Evolutionary conservation across 257 asterid species (phyloP), one percentile per base, ranked within the genome.

Genomic region (Striga asiatica): DNA sequence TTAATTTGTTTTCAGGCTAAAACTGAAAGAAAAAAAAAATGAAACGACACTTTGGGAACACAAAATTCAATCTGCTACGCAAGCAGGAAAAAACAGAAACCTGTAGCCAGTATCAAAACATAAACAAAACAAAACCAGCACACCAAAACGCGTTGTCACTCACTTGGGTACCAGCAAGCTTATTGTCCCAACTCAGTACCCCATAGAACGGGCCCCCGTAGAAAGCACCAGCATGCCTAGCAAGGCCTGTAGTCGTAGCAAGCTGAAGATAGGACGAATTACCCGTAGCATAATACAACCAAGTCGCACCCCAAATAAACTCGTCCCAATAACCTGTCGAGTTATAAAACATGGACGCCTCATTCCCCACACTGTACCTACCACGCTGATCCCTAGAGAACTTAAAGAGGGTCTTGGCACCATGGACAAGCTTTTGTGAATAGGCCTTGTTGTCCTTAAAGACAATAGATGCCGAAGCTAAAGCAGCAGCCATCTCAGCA

Each of bases 201-300:
- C 98, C 98, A n/a, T 91, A 91, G 60, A 63, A 81, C 6, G 94
- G 91, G 54, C 98, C 94, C 28, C 94, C 96, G 89, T 84, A 78
- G 62, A 87, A 91, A 29, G 98, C 98, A 66, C 96, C 98, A 1
- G 98, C 98, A 56, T 91, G 95, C 56, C 46, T 84, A 20, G 87
- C 95, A 6, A 87, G 48, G 46, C 82, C 83, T 29, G 92, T 84
- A 62, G 76, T 70, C 0, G 98, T 91, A 56, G 96, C 96, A 19
- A 87, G 88, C 71, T 74, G 81, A 72, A 91, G 96, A 66, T 91
- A 91, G 22, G 95, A 68, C 11, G 61, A 18, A 65, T 91, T 87
- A 37, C 98, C 98, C 9, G 98, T 91, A 6, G 98, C 98, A 59
- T 87, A 91, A 67, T 87, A 91, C 65, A 87, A 67, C 98, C 98